Evolutionary conservation across 2,329 filamentous ascomycete genomes (phyloP), one percentile per base, ranked within the genome.

Genomic region (Metarhizium humberi): DNA sequence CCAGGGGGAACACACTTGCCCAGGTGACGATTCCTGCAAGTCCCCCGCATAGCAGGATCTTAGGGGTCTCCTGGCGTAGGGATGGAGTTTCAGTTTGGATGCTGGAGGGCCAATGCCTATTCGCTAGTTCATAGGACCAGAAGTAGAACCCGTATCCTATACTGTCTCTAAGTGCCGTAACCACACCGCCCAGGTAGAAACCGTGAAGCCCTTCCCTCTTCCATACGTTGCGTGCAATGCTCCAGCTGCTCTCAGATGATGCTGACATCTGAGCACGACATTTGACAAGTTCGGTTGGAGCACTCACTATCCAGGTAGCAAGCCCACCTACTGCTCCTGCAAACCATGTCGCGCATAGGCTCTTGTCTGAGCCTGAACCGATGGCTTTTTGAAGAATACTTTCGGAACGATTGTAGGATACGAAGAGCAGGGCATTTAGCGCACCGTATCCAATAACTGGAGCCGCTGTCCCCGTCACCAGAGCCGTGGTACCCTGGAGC

Each of bases 121-220:
- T 90, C 60, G 78, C 82, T 56, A 92, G 74, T 70, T 95, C 88
- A 66, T 96, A 97, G 1, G 87, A 87, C 88, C 88, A 95, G 69
- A 97, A 97, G 67, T 96, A 97, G 70, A 96, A 96, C 0, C 92
- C 92, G 71, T 96, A 97, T n/a, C 92, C 92, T 55, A 96, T 81
- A 56, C 87, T 86, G 71, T 97, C 92, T 51, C 92, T 79, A 45
- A 92, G 67, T 53, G 87, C 89, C 0, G 92, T 97, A 16, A 96
- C 83, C 0, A 74, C 76, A 20, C 92, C 92, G 20, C 91, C 92
- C 58, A 85, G 80, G 67, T 95, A 96, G 25, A 96, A 71, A 0
- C 91, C 92, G 43, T 78, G 76, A 3, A 90, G 76, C 4, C 86
- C 82, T 53, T 76, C 69, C 1, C 68, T 72, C 40, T 70, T 75